phyloP scores from a whole-genome alignment of 2,329 filamentous ascomycete genomes.

The Apiospora saccharicola region DNA sequence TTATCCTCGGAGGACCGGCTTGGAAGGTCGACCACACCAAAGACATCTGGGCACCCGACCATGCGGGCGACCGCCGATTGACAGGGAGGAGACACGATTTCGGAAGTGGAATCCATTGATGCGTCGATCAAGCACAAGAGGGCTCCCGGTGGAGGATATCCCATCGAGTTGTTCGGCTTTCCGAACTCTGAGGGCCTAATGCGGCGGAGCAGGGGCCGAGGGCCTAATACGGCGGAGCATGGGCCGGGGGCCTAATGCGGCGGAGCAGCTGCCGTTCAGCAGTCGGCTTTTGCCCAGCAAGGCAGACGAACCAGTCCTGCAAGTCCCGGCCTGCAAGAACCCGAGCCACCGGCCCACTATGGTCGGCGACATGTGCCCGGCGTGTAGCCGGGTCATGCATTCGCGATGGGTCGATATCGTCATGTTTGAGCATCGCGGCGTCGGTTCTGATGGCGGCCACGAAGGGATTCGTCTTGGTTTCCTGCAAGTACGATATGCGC shows the following conservation, averaged over 20 bases:
- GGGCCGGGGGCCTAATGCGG: no score
- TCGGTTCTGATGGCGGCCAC: no score
- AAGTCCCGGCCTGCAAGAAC: slow-evolving; percentile 41
- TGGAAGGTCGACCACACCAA: no score
- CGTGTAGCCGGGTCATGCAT: slow-evolving; percentile 49
- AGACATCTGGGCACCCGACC: no score
- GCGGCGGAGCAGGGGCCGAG: slow-evolving; percentile 59
- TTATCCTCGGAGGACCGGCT: no score
- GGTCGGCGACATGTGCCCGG: slow-evolving; percentile 45
- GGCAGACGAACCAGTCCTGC: no score
- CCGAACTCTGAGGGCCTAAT: slow-evolving; percentile 50
- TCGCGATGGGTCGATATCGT: slow-evolving; percentile 48
- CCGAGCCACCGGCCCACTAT: slow-evolving; percentile 43
- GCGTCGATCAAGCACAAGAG: not conserved
- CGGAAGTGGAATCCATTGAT: not conserved
- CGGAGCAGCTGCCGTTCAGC: no score
- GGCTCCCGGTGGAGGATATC: slow-evolving; percentile 29
- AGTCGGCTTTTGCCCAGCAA: slow-evolving; percentile 37
- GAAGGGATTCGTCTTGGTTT: no score
- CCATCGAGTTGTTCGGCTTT: slow-evolving; percentile 51
- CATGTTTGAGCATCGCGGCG: slow-evolving; percentile 46
- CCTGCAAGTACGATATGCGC: no score
- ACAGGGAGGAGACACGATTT: no score
- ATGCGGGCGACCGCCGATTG: no score
- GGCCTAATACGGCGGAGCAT: slow-evolving; percentile 68